These are phyloP conservation scores for Cyclostephanos tholiformis DNA, from an alignment of 108 stramenopile species.

Conservation along the genomic window DNA sequence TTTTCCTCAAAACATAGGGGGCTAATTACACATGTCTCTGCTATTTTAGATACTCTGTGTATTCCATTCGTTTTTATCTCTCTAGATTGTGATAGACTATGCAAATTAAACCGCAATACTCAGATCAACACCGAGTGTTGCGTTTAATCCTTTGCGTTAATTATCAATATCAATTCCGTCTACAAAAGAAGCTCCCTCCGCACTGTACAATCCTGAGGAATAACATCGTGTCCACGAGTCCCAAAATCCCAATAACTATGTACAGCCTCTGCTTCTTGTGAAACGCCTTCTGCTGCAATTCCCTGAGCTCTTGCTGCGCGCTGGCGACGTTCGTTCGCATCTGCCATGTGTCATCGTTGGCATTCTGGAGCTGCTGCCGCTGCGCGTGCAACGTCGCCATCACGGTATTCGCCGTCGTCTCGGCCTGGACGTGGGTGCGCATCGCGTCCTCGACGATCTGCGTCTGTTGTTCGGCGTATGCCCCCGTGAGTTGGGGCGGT, in stretches of 20 bases:
- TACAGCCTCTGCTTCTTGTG: slow-evolving; percentile 72
- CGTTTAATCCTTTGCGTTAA: background rate
- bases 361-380: slow-evolving; percentile 79
- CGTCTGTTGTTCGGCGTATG: slow-evolving; percentile 81
- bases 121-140: background rate
- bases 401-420: slow-evolving; percentile 78
- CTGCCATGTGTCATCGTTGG: slow-evolving; percentile 83
- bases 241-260: slow-evolving; percentile 65
- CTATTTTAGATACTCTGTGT: background rate
- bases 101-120: background rate
- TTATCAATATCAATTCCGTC: slow-evolving; percentile 40
- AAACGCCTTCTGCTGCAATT: slow-evolving; percentile 72
- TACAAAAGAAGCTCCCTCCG: slow-evolving; percentile 85
- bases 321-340: slow-evolving; percentile 77
- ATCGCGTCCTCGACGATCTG: slow-evolving; percentile 73
- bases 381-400: slow-evolving; percentile 76
- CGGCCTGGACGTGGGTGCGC: slow-evolving; percentile 80
- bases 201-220: slow-evolving; percentile 80
- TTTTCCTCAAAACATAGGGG: background rate
- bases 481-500: slow-evolving; percentile 51
- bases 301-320: slow-evolving; percentile 73
- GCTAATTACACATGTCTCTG: background rate
- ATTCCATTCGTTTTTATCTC: background rate
- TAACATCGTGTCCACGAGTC: slow-evolving; percentile 64
- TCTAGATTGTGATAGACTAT: background rate